Evolutionary conservation across 495 filamentous ascomycete species (phyloP).

Genomic region (Neurospora sp.): DNA sequence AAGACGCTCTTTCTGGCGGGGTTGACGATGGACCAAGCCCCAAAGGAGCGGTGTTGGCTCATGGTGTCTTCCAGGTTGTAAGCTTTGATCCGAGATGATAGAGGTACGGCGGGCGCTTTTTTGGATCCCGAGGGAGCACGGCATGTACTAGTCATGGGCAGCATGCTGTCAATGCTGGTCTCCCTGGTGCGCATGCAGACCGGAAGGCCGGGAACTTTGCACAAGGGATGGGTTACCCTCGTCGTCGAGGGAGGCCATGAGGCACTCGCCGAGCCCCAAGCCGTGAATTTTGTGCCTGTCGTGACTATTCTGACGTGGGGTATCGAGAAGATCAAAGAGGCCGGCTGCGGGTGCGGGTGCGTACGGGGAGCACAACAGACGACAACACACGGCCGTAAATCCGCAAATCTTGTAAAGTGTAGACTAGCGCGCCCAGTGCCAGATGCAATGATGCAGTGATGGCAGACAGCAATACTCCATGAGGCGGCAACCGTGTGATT

Average conservation of each 20-base stretch:
- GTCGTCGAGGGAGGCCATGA: background rate
- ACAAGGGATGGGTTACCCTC: background rate
- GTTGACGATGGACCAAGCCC: background rate
- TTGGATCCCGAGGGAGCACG: background rate
- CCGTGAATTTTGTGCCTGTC: background rate
- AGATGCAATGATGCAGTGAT: background rate
- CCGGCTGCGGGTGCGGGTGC: background rate
- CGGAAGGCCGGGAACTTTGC: slow-evolving; percentile 18
- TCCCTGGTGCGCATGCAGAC: slow-evolving; percentile 9
- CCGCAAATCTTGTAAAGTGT: background rate
- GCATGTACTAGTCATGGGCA: background rate
- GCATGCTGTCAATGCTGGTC: background rate
- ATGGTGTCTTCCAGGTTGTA: background rate
- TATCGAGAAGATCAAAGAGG: background rate
- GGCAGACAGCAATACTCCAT: background rate
- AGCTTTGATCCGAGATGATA: background rate
- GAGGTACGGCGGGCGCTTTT: background rate
- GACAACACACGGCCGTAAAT: slow-evolving; percentile 13
- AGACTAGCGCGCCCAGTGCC: background rate
- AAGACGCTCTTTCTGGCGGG: background rate
- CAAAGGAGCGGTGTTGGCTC: background rate
- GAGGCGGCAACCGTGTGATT: background rate
- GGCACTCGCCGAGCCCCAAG: background rate
- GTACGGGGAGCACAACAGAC: slow-evolving; percentile 9
- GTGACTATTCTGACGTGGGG: background rate